A percentile compares a stretch with the other conserved stretches of the same genome.
Evolutionary conservation across 2,329 filamentous ascomycete species (phyloP).

Genomic region (Neofusicoccum sp.): DNA sequence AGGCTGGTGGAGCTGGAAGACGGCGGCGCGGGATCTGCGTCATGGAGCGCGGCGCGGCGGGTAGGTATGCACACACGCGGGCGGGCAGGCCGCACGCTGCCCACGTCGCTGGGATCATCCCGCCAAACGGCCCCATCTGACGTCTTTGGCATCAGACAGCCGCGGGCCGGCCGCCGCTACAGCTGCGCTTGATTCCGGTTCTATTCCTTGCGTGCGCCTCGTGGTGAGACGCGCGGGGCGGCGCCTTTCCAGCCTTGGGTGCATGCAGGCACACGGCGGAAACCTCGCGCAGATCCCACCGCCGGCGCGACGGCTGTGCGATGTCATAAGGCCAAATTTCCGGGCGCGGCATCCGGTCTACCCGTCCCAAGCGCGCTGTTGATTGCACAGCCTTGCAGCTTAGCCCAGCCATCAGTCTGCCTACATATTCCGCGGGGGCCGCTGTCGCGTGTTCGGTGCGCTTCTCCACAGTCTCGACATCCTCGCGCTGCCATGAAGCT

Average conservation of each 20-base stretch:
- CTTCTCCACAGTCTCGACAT: background rate
- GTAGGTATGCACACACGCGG: background rate
- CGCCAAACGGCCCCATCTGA: background rate
- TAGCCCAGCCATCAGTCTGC: background rate
- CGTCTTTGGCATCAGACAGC: background rate
- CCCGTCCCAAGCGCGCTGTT: slow-evolving; percentile 1
- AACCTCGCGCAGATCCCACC: slow-evolving; percentile 4
- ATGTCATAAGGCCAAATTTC: slow-evolving; percentile 17
- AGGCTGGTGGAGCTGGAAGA: too few species aligned
- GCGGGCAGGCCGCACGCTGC: background rate
- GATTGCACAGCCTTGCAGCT: slow-evolving; percentile 8
- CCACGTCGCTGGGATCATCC: background rate
- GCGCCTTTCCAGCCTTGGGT: background rate
- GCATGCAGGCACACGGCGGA: background rate
- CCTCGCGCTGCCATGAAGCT: slow-evolving; percentile 14
- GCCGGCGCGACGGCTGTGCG: background rate
- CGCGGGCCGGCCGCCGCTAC: background rate
- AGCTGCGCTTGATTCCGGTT: background rate
- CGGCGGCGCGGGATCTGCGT: background rate
- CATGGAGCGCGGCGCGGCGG: background rate
- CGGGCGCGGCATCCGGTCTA: slow-evolving; percentile 10
- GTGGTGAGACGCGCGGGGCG: background rate
- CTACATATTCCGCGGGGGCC: slow-evolving; percentile 13
- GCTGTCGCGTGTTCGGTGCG: background rate
- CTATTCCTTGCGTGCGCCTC: background rate